Evolutionary conservation across 1,284 basidiomycete species (phyloP).

Genomic region (Austroboletus niveus): DNA sequence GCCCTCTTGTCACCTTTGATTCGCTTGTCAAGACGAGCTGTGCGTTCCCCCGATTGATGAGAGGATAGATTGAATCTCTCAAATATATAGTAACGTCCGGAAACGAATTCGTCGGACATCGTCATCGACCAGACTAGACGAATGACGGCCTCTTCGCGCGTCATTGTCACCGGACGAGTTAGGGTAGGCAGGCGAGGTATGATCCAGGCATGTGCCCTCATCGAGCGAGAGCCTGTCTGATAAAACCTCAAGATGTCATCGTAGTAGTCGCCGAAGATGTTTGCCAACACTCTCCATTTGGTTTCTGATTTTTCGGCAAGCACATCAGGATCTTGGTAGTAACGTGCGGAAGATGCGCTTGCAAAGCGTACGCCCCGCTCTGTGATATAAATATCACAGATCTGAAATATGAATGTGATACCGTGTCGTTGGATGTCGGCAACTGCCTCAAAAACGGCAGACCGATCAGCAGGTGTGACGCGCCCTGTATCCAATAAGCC

Average conservation of each 20-base stretch:
- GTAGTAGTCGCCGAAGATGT: constrained; percentile 20
- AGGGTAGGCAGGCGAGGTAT: constrained; percentile 32
- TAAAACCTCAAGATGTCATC: not conserved
- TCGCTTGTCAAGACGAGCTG: constrained; percentile 13
- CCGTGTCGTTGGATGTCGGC: constrained; percentile 39
- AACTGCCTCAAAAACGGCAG: constrained; percentile 41
- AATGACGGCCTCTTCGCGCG: constrained; percentile 20
- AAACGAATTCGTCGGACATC: constrained; percentile 16
- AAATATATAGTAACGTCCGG: not conserved
- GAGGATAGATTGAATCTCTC: not conserved
- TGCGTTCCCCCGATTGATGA: not conserved
- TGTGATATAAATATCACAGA: constrained; percentile 33
- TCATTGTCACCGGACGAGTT: constrained; percentile 16
- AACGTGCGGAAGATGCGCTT: constrained; percentile 15
- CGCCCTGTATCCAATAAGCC: constrained; percentile 24
- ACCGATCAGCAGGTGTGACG: constrained; percentile 36
- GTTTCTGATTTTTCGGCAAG: constrained; percentile 21
- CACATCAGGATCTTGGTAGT: constrained; percentile 22
- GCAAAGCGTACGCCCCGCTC: constrained; percentile 31
- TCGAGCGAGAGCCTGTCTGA: constrained; percentile 10
- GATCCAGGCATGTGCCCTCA: constrained; percentile 11
- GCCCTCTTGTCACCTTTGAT: constrained; percentile 5
- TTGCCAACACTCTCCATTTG: constrained; percentile 20
- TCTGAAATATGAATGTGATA: constrained; percentile 27
- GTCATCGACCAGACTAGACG: constrained; percentile 26